These are phyloP conservation scores for Didymella keratinophila DNA, from an alignment of 2,329 filamentous ascomycete genomes.

Conservation along the genomic window DNA sequence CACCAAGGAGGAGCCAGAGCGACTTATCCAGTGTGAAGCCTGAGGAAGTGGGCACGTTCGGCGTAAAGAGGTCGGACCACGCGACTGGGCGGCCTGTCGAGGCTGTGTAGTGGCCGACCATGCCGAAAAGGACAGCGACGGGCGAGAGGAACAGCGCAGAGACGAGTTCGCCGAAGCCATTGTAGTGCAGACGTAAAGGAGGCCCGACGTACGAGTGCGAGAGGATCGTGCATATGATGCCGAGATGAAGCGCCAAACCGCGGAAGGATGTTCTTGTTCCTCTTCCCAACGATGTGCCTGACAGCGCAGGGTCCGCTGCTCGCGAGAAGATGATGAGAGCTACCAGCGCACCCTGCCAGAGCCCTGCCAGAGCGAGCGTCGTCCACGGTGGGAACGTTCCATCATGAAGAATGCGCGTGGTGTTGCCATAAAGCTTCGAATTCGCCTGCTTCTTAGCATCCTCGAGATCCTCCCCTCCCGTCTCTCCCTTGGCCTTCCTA, in stretches of 20 bases:
- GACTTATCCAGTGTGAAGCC: slow-evolving; percentile 14
- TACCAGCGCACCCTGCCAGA: not conserved
- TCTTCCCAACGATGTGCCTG: not conserved
- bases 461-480: not conserved
- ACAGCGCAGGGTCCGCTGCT: slow-evolving; percentile 2
- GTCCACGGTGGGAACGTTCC: not conserved
- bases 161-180: slow-evolving; percentile 12
- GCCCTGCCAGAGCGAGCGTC: not conserved
- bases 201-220: slow-evolving; percentile 12
- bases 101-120: slow-evolving; percentile 11
- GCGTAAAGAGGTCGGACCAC: slow-evolving; percentile 12
- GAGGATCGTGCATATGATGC: slow-evolving; percentile 14
- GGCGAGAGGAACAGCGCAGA: slow-evolving; percentile 15
- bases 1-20: slow-evolving; percentile 9
- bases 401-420: not conserved
- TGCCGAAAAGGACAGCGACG: slow-evolving; percentile 11
- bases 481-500: not conserved
- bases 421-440: not conserved
- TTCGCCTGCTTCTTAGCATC: not conserved
- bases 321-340: slow-evolving; percentile 12
- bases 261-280: slow-evolving; percentile 8
- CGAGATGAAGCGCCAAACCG: slow-evolving; percentile 8
- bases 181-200: slow-evolving; percentile 11
- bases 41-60: slow-evolving; percentile 7
- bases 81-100: slow-evolving; percentile 8